Evolutionary conservation across 768 basidiomycete species (phyloP).

Genomic region (Hygrophorus pudorinus): DNA sequence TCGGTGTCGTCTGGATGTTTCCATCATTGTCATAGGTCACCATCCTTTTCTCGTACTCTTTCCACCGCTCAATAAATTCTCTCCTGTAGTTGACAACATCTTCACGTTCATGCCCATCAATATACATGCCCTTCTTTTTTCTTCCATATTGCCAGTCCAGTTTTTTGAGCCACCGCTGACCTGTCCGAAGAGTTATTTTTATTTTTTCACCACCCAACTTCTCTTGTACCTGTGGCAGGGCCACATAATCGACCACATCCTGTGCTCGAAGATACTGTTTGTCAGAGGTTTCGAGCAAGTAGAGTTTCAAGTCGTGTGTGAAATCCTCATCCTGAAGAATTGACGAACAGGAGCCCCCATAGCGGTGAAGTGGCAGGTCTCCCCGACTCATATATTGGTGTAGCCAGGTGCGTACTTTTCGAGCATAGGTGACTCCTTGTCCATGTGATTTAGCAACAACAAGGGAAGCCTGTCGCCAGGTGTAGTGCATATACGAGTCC

Average conservation of each 20-base stretch:
- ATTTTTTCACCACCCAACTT: slow-evolving; percentile 7
- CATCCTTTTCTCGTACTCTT: slow-evolving; percentile 17
- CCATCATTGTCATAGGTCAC: slow-evolving; percentile 20
- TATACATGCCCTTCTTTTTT: slow-evolving; percentile 24
- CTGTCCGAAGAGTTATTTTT: too few species aligned
- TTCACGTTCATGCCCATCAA: slow-evolving; percentile 27
- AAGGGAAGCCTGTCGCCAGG: slow-evolving; percentile 24
- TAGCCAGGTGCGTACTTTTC: slow-evolving; percentile 22
- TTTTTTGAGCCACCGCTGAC: too few species aligned
- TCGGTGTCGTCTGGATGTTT: too few species aligned
- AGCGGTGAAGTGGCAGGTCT: slow-evolving; percentile 19
- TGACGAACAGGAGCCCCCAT: slow-evolving; percentile 12
- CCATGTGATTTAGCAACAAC: slow-evolving; percentile 19
- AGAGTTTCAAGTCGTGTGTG: slow-evolving; percentile 15
- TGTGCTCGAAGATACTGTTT: slow-evolving; percentile 10
- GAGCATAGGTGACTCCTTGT: slow-evolving; percentile 17
- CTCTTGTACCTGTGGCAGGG: slow-evolving; percentile 6
- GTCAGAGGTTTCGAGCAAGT: slow-evolving; percentile 18
- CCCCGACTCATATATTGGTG: slow-evolving; percentile 12
- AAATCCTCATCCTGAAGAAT: slow-evolving; percentile 26
- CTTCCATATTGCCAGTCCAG: slow-evolving; percentile 20
- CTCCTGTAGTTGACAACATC: slow-evolving; percentile 27
- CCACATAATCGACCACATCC: slow-evolving; percentile 12
- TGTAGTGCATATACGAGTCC: slow-evolving; percentile 18
- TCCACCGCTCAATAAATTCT: slow-evolving; percentile 16